Evolutionary conservation across 352 stramenopile genomes (phyloP).

Genomic region (Elongisporangium prolatum): DNA sequence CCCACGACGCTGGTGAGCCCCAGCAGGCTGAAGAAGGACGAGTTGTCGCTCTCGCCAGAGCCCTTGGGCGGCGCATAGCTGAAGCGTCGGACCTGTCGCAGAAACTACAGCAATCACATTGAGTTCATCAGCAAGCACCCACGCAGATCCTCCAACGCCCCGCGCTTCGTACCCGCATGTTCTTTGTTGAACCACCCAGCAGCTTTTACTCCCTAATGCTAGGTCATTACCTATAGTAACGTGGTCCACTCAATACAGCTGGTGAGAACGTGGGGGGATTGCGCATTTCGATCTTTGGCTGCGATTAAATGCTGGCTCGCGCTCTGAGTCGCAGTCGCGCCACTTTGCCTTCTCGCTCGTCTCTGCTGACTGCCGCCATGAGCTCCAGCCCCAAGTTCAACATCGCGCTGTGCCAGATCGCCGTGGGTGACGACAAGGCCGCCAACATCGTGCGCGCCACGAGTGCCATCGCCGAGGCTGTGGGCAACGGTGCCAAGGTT

Average conservation of each 20-base stretch:
- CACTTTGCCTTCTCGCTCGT: not conserved
- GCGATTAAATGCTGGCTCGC: not conserved
- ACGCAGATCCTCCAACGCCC: not conserved
- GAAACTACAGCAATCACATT: constrained; percentile 12
- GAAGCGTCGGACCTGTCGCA: constrained; percentile 38
- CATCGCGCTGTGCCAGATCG: constrained; percentile 95
- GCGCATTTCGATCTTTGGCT: not conserved
- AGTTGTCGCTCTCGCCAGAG: constrained; percentile 66
- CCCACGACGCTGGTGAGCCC: constrained; percentile 53
- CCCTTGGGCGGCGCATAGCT: constrained; percentile 67
- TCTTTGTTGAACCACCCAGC: not conserved
- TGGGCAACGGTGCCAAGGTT: constrained; percentile 76
- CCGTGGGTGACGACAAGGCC: constrained; percentile 83
- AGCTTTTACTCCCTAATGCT: not conserved
- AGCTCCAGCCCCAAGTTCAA: constrained; percentile 71
- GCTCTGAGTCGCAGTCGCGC: not conserved
- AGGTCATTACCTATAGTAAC: not conserved
- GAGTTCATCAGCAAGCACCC: not conserved
- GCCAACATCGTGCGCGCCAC: constrained; percentile 81
- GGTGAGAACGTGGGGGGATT: not conserved
- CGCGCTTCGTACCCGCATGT: not conserved
- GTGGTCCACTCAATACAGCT: not conserved
- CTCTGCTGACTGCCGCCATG: constrained; percentile 26
- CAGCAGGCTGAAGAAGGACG: constrained; percentile 76
- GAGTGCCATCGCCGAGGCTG: constrained; percentile 59